Base-by-base conservation (phyloP, 495 filamentous ascomycete species). In the Aspergillus leporis region DNA sequence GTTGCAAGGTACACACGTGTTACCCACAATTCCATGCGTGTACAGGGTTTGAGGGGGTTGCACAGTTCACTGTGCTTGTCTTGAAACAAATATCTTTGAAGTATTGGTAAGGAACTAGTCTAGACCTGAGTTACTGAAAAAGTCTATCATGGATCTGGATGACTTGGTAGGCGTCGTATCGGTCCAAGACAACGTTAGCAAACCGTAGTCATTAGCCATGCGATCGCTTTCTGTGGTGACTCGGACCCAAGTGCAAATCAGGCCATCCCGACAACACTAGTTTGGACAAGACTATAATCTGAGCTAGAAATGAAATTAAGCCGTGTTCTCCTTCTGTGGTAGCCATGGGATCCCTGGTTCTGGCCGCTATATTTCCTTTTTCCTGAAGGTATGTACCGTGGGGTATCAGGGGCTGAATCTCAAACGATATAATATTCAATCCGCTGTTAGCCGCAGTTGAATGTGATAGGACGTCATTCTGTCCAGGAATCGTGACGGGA, bases 1-100 rank as follows among this genome's bases (percentile, higher is more conserved):
- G 40, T 43, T 43, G 40, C n/a, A 43, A 43, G 40, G 40, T 10
- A 19, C 40, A 43, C 40, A 43, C 14, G 40, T 43, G 40, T 43
- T 14, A 21, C 18, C 40, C 40, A 28, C 40, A 43, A 43, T 43
- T 43, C 40, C 18, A 43, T 43, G 40, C 18, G n/a, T 18, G 40
- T 43, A n/a, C 40, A 43, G n/a, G 40, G 18, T 4, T 18, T 7
- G 18, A 21, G 40, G 40, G 40, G 18, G 18, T 12, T 21, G 13
- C 32, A 36, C 32, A 36, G 13, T 36, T 10, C 32, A 36, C 32
- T 8, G 13, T 9, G 13, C 32, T 36, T 36, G 32, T 36, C 32
- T 10, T 36, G 32, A 36, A 36, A 36, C 32, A 36, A 36, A 36
- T 36, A 36, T 36, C 32, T 8, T 36, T 36, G 32, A 36, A 14